Evolutionary conservation across 192 early-diverging fungal genomes (phyloP).

Genomic region (Podila horticola): DNA sequence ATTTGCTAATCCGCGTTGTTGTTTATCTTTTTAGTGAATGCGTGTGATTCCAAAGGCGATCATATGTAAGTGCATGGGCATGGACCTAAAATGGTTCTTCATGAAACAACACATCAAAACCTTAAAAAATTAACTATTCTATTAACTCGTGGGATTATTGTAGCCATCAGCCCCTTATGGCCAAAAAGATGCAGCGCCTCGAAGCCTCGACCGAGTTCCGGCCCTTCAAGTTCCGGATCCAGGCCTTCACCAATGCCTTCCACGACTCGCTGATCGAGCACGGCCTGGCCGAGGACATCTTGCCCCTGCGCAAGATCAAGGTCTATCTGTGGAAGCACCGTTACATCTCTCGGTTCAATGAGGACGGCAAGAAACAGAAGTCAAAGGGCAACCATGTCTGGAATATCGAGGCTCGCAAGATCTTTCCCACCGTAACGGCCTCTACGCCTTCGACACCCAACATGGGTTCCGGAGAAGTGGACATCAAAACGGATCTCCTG

Average conservation of each 20-base stretch:
- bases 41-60: slow-evolving; percentile 72
- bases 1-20: slow-evolving; percentile 10
- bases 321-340: slow-evolving; percentile 77
- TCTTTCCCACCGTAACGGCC: slow-evolving; percentile 33
- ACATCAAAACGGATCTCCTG: background rate
- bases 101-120: background rate
- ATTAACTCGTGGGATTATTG: too few species aligned
- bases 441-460: background rate
- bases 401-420: slow-evolving; percentile 85
- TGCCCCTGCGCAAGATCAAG: slow-evolving; percentile 74
- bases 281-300: slow-evolving; percentile 70
- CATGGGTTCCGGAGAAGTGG: background rate
- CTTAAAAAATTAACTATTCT: background rate
- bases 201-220: slow-evolving; percentile 77
- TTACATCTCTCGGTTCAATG: slow-evolving; percentile 84
- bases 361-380: slow-evolving; percentile 83
- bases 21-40: slow-evolving; percentile 55
- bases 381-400: slow-evolving; percentile 84
- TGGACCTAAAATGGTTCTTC: background rate
- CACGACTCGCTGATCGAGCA: slow-evolving; percentile 69
- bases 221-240: slow-evolving; percentile 89
- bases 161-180: slow-evolving; percentile 82
- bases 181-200: slow-evolving; percentile 79
- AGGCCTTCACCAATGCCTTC: slow-evolving; percentile 82
- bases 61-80: slow-evolving; percentile 65